Conservation (phyloP, 208 protist genomes). For the Borovskyia barvae region DNA sequence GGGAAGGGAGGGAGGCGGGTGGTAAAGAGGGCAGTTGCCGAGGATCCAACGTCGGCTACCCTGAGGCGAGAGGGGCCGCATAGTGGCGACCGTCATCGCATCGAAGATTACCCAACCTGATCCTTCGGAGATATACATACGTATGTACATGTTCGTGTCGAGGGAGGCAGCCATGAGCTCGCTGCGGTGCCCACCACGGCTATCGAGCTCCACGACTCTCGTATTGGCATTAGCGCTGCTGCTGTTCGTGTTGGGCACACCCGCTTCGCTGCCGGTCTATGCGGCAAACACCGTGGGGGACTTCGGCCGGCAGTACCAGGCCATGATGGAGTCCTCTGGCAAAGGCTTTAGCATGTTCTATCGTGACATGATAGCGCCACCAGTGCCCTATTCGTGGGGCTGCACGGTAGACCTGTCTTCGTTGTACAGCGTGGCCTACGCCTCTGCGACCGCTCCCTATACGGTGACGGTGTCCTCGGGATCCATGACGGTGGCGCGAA, state of each 20-base stretch:
- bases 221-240: too few species aligned
- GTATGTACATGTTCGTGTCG: too few species aligned
- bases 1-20: too few species aligned
- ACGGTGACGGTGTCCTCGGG: slow-evolving; percentile 2
- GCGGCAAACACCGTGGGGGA: slow-evolving; percentile 1
- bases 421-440: slow-evolving; percentile 20
- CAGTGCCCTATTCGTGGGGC: slow-evolving; percentile 13
- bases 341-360: slow-evolving; percentile 17
- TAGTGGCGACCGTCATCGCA: too few species aligned
- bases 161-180: too few species aligned
- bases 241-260: neutral
- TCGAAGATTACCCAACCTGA: too few species aligned
- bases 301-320: slow-evolving; percentile 15
- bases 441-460: slow-evolving; percentile 11
- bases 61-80: too few species aligned
- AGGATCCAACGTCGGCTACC: too few species aligned
- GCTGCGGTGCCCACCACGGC: too few species aligned
- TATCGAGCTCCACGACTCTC: too few species aligned
- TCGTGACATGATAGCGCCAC: slow-evolving; percentile 15
- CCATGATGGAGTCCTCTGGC: slow-evolving; percentile 20
- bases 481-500: slow-evolving; percentile 2
- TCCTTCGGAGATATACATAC: too few species aligned
- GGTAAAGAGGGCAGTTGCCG: too few species aligned
- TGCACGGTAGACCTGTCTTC: slow-evolving; percentile 1
- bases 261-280: neutral